These are phyloP conservation scores for Amyloporia xantha DNA, from an alignment of 768 basidiomycete species.

Conservation along the genomic window DNA sequence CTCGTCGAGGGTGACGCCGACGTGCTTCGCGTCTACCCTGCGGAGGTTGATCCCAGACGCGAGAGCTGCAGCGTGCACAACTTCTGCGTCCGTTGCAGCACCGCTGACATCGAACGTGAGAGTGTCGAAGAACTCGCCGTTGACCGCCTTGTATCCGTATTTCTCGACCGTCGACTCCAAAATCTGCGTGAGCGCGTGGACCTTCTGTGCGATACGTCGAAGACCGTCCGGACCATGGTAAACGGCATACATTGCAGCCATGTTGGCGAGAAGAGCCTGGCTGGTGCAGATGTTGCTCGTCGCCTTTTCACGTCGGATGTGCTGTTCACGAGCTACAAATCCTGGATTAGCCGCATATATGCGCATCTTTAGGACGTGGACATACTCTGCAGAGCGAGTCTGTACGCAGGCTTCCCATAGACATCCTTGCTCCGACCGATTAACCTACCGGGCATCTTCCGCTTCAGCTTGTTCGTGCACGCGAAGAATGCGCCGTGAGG, in stretches of 20 bases:
- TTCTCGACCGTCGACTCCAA: constrained; percentile 59
- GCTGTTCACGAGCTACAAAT: constrained; percentile 83
- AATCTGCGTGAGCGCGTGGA: constrained; percentile 82
- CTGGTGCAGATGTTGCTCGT: constrained; percentile 98
- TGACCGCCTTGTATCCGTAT: constrained; percentile 69
- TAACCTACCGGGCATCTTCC: constrained; percentile 97
- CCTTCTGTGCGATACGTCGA: constrained; percentile 76
- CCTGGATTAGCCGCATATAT: not conserved
- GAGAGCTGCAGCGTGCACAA: constrained; percentile 63
- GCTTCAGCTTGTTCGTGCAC: constrained; percentile 83
- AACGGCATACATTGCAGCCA: constrained; percentile 98
- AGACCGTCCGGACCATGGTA: constrained; percentile 93
- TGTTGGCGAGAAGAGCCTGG: constrained; percentile 96
- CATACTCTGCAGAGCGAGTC: constrained; percentile 91
- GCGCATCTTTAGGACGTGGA: not conserved
- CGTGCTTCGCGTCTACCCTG: constrained; percentile 58
- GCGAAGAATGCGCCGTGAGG: constrained; percentile 98
- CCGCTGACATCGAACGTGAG: constrained; percentile 69
- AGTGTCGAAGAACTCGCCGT: constrained; percentile 87
- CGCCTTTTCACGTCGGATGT: constrained; percentile 96
- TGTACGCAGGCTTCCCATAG: constrained; percentile 81
- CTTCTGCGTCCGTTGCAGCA: constrained; percentile 45
- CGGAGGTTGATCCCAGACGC: constrained; percentile 80
- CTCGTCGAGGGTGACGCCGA: constrained; percentile 93
- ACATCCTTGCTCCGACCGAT: constrained; percentile 87